Percentiles rank a stretch among this genome's conserved stretches.
These are phyloP conservation scores for Chamaecrista fasciculata DNA, from an alignment of 306 rosid genomes.

Conservation along the genomic window DNA sequence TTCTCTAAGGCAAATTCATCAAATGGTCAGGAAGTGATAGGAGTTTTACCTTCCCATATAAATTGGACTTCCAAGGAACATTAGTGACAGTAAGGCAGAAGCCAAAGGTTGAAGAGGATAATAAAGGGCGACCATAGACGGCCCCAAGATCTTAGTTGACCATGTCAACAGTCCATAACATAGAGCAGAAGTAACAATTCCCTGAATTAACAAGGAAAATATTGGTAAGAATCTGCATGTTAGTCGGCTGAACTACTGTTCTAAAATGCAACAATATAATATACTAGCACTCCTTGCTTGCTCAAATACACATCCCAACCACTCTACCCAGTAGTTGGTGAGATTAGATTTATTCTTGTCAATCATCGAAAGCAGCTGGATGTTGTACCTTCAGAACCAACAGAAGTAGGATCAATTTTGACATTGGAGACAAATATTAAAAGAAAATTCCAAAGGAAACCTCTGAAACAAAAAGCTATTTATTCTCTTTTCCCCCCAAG, in stretches of 20 bases:
- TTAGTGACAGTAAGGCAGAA: constrained; percentile 65
- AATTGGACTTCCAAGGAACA: constrained; percentile 90
- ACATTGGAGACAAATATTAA: background rate
- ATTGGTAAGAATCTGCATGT: background rate
- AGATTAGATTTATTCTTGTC: no score
- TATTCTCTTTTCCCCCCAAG: background rate
- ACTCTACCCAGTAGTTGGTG: background rate
- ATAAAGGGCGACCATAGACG: constrained; percentile 89
- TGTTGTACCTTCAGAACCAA: background rate
- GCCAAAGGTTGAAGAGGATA: constrained; percentile 92
- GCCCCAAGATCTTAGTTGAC: constrained; percentile 91
- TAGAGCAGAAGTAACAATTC: constrained; percentile 83
- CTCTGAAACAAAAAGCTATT: background rate
- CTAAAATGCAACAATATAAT: background rate
- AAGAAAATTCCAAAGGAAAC: background rate
- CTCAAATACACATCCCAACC: background rate
- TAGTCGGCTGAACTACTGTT: background rate
- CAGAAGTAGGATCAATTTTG: background rate
- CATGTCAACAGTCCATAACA: constrained; percentile 90
- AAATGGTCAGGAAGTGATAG: background rate
- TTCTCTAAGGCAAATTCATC: background rate
- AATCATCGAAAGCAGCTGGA: no score
- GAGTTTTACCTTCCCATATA: constrained; percentile 83
- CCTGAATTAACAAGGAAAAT: constrained; percentile 49
- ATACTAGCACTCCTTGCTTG: background rate